Percentiles rank a stretch among this genome's conserved stretches.
phyloP scores from a whole-genome alignment of 2,329 filamentous ascomycete genomes.

The Beauveria pseudobassiana region DNA sequence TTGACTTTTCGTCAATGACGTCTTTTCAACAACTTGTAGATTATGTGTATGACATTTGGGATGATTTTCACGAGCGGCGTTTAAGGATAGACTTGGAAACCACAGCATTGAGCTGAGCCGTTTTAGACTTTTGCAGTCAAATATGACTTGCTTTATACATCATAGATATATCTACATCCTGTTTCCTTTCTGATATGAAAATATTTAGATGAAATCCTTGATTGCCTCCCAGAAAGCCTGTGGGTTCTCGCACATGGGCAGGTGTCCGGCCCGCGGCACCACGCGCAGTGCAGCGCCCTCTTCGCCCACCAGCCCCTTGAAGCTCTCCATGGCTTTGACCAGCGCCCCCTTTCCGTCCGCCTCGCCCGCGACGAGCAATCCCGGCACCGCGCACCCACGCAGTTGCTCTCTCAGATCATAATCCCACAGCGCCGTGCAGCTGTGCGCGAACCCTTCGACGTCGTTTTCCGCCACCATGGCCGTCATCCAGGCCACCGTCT shows the following conservation, averaged over 20 bases:
- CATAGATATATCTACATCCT: background rate
- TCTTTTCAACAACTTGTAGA: background rate
- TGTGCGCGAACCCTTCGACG: conserved; percentile 60
- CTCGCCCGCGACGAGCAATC: conserved; percentile 64
- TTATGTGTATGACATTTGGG: background rate
- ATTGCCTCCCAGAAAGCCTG: conserved; percentile 59
- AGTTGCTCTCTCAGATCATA: conserved; percentile 59
- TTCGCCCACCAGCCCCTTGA: conserved; percentile 51
- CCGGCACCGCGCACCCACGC: conserved; percentile 46
- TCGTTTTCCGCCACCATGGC: conserved; percentile 63
- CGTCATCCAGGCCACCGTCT: conserved; percentile 47
- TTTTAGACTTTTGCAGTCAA: background rate
- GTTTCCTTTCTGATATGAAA: background rate
- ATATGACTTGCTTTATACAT: background rate
- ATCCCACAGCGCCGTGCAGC: conserved; percentile 62
- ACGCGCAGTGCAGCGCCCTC: conserved; percentile 51
- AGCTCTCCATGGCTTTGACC: conserved; percentile 72
- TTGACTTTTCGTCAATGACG: background rate
- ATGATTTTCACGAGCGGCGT: background rate
- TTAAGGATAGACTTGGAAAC: background rate
- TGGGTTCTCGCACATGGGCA: conserved; percentile 77
- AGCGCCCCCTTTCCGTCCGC: conserved; percentile 63
- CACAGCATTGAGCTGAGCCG: background rate
- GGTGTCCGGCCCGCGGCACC: conserved; percentile 65
- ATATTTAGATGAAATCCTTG: conserved; percentile 43